Base-by-base conservation (phyloP, 352 stramenopile species). In the Albugo laibachii region DNA sequence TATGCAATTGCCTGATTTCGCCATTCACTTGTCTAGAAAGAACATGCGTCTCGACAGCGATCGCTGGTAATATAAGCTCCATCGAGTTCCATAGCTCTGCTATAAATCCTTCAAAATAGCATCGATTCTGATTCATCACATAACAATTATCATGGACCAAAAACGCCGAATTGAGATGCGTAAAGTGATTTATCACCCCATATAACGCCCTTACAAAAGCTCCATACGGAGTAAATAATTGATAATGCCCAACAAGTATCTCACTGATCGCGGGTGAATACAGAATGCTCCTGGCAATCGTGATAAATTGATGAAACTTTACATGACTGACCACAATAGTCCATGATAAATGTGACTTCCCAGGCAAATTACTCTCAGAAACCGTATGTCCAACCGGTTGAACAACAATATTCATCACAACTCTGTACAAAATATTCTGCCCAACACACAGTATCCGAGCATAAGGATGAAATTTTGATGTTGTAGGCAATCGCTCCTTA, bases 241-340 rank as follows among this genome's bases (percentile, higher is more conserved):
- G 46, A 31, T 31, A 31, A 31, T 31, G 24, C 24, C 24, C 24
- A 31, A 31, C 24, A 31, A 31, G 24, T 31, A 31, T 31, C 24
- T 31, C 24, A 4, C 15, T 37, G 11, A 72, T 60, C 2, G 35
- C 48, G 34, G 57, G 53, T 46, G 70, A 55, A 42, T 65, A 50
- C 47, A 80, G 31, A 31, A 80, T 68, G 19, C 49, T 54, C 31
- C 55, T 50, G 14, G 65, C 55, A 49, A 76, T 63, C 6, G 53
- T 36, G 50, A 63, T 69, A 54, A 78, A 80, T 5, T 46, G 50
- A 54, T 53, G 53, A 49, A 76, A 65, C 50, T 80, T 80, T 47
- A 61, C 56, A 43, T 74, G 66, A 44, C 64, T 78, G 60, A 80
- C 73, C 36, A 66, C 63, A 21, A 76, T 70, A 45, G 76, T 61